Conservation (phyloP, 2,329 filamentous ascomycete genomes). For the Ceratocystis ficicola region DNA sequence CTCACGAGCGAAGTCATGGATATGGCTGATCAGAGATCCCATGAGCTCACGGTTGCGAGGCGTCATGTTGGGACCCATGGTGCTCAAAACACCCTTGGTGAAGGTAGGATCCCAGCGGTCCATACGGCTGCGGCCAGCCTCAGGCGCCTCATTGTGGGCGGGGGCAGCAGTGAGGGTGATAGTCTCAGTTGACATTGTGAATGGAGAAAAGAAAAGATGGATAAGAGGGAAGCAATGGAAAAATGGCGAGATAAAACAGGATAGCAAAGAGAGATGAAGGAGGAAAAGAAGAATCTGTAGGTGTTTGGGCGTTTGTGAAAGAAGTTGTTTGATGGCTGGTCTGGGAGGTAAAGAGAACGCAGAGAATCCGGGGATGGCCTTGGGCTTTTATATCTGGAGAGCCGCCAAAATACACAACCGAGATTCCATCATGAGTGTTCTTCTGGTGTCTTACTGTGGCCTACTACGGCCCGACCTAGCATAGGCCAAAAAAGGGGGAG, state of each 20-base stretch:
- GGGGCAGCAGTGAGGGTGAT: constrained; percentile 13
- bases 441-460: neutral
- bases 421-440: neutral
- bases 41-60: constrained; percentile 54
- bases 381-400: constrained; percentile 16
- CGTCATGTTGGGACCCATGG: constrained; percentile 57
- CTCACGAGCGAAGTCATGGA: constrained; percentile 69
- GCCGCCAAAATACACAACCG: constrained; percentile 18
- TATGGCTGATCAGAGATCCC: constrained; percentile 51
- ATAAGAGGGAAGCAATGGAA: neutral
- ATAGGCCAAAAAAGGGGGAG: neutral
- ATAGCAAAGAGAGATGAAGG: neutral
- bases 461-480: neutral
- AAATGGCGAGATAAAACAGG: neutral
- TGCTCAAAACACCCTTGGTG: constrained; percentile 59
- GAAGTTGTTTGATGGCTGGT: neutral
- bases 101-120: constrained; percentile 52
- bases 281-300: neutral
- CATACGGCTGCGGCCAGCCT: constrained; percentile 13
- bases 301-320: neutral
- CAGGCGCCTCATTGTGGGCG: neutral
- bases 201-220: neutral
- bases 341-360: neutral
- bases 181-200: constrained; percentile 13
- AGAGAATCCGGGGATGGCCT: neutral